A percentile compares a stretch with the other conserved stretches of the same genome.
Evolutionary conservation across 768 basidiomycete genomes (phyloP).

Genomic region (Sarcodon aspratus): DNA sequence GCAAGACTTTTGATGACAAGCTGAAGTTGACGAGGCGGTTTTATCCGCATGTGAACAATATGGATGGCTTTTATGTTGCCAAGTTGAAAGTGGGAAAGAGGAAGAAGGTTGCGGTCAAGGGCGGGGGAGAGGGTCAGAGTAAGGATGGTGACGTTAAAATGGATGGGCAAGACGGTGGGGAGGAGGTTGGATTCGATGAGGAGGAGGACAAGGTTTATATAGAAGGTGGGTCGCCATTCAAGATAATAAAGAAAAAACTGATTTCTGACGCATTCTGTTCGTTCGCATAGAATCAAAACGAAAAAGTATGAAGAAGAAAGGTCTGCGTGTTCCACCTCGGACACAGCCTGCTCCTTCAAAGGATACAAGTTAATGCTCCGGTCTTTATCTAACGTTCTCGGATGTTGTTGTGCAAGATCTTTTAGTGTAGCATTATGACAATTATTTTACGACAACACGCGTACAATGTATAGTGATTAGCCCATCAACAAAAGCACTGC

Average conservation of each 20-base stretch:
- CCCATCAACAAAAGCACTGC: not conserved
- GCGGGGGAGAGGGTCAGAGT: constrained; percentile 16
- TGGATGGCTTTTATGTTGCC: constrained; percentile 99
- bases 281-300: constrained; percentile 51
- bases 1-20: constrained; percentile 77
- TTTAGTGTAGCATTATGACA: too few species aligned
- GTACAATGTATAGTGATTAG: too few species aligned
- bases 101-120: constrained; percentile 31
- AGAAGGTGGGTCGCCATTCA: constrained; percentile 45
- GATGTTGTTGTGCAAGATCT: too few species aligned
- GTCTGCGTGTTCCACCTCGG: constrained; percentile 54
- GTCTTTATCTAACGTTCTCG: too few species aligned
- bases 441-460: too few species aligned
- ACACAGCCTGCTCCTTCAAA: not conserved
- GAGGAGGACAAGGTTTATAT: constrained; percentile 50
- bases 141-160: constrained; percentile 17
- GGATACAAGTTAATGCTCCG: too few species aligned
- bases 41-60: constrained; percentile 97
- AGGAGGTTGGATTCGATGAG: constrained; percentile 16
- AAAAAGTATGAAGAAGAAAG: constrained; percentile 65
- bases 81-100: constrained; percentile 93
- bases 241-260: not conserved
- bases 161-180: constrained; percentile 12
- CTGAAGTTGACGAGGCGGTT: constrained; percentile 78
- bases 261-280: not conserved